phyloP scores from a whole-genome alignment of 345 rosid genomes.

The Melaleuca quinquenervia region DNA sequence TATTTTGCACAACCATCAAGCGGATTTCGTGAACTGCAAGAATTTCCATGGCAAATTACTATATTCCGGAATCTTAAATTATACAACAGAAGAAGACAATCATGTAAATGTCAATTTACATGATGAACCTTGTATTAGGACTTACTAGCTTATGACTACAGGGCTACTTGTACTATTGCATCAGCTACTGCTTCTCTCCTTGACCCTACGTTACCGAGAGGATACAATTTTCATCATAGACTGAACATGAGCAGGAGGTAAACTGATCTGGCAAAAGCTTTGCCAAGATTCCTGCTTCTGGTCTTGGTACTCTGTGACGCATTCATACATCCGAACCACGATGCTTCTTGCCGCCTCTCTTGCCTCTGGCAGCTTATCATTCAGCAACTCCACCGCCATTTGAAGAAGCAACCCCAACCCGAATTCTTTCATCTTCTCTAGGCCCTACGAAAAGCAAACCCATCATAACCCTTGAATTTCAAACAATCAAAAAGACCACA shows the following conservation, averaged over 20 bases:
- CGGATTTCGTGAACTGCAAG: background rate
- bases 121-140: background rate
- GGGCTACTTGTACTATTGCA: background rate
- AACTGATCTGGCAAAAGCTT: constrained; percentile 54
- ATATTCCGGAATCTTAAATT: background rate
- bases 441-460: constrained; percentile 23
- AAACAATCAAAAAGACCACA: background rate
- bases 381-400: constrained; percentile 55
- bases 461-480: background rate
- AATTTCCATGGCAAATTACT: background rate
- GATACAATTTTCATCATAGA: constrained; percentile 48
- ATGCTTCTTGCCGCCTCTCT: constrained; percentile 76
- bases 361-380: constrained; percentile 79
- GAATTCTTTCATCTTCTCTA: constrained; percentile 46
- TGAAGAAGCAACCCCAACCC: constrained; percentile 43
- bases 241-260: constrained; percentile 51
- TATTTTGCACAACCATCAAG: background rate
- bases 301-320: constrained; percentile 32
- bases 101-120: constrained; percentile 16
- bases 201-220: background rate
- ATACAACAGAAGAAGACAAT: background rate
- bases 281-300: constrained; percentile 63
- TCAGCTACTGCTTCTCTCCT: background rate
- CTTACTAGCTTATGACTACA: background rate
- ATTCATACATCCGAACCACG: constrained; percentile 26